Percentiles rank a stretch among this genome's conserved stretches.
Conservation (phyloP, 805 yeast species). For the Nakazawaea wickerhamii region DNA sequence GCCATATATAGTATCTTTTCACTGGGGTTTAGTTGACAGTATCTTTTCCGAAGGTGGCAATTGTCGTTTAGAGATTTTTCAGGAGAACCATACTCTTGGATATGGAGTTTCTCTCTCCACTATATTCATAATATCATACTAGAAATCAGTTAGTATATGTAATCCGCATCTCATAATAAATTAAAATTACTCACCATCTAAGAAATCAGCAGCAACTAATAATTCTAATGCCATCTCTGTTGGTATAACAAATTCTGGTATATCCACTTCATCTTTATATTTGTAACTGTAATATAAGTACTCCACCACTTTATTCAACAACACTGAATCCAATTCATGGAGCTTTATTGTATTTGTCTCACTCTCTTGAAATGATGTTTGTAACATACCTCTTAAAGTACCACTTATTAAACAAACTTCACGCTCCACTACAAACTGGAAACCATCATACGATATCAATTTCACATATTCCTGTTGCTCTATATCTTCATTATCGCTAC, state of each 20-base stretch:
- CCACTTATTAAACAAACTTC: conserved; percentile 77
- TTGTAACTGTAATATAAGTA: conserved; percentile 73
- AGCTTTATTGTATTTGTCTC: conserved; percentile 48
- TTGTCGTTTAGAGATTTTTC: no score
- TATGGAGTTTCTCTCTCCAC: no score
- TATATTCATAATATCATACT: not conserved
- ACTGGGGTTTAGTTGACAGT: no score
- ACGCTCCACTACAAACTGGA: conserved; percentile 51
- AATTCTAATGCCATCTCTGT: conserved; percentile 91
- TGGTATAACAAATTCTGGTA: conserved; percentile 87
- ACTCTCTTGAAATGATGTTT: conserved; percentile 53
- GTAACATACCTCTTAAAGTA: conserved; percentile 53
- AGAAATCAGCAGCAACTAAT: conserved; percentile 86
- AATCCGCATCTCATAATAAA: not conserved
- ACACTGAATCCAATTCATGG: conserved; percentile 62
- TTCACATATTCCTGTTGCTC: conserved; percentile 41
- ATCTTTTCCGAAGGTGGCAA: no score
- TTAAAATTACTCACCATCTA: conserved; percentile 38
- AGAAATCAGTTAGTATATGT: not conserved
- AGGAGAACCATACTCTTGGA: no score
- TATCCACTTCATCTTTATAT: conserved; percentile 56
- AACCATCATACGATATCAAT: conserved; percentile 69
- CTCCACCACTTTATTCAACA: conserved; percentile 77
- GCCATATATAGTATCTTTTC: no score
- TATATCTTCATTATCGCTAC: conserved; percentile 18